These are phyloP conservation scores for Sporothrix mexicana DNA, from an alignment of 2,329 filamentous ascomycete species.

Conservation along the genomic window DNA sequence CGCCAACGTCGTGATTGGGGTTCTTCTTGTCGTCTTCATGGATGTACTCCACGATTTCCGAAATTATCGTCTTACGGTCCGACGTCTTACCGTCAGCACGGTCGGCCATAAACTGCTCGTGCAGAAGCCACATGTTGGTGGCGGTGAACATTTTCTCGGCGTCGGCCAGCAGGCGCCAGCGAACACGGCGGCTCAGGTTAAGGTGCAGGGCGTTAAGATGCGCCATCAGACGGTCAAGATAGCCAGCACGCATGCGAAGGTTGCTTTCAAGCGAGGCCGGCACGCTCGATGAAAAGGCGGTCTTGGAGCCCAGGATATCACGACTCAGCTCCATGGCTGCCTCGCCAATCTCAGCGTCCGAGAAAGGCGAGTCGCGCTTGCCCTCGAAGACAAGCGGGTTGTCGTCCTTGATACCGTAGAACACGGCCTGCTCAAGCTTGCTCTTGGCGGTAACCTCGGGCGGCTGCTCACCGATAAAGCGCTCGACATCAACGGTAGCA, in stretches of 20 bases:
- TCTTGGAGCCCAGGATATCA: slow-evolving; percentile 80
- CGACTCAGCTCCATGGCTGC: slow-evolving; percentile 80
- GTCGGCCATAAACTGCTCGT: slow-evolving; percentile 70
- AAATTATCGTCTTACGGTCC: slow-evolving; percentile 70
- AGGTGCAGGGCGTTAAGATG: slow-evolving; percentile 72
- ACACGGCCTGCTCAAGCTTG: slow-evolving; percentile 93
- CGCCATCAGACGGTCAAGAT: slow-evolving; percentile 74
- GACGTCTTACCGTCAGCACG: slow-evolving; percentile 58
- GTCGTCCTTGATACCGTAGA: slow-evolving; percentile 80
- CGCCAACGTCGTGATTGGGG: slow-evolving; percentile 66
- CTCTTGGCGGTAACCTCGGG: slow-evolving; percentile 78
- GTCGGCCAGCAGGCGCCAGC: slow-evolving; percentile 84
- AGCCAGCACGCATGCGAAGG: slow-evolving; percentile 72
- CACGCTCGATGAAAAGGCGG: slow-evolving; percentile 73
- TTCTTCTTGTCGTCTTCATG: slow-evolving; percentile 76
- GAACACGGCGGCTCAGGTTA: slow-evolving; percentile 68
- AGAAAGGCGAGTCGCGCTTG: slow-evolving; percentile 69
- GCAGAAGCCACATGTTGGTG: slow-evolving; percentile 77
- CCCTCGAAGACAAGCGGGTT: slow-evolving; percentile 88
- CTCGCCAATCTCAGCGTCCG: slow-evolving; percentile 70
- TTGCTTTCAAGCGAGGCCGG: slow-evolving; percentile 82
- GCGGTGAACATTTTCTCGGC: slow-evolving; percentile 90
- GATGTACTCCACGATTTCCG: slow-evolving; percentile 76
- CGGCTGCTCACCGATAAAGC: slow-evolving; percentile 62
- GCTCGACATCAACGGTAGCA: slow-evolving; percentile 63